A percentile compares a stretch with the other conserved stretches of the same genome.
Evolutionary conservation across 257 asterid genomes (phyloP).

Genomic region (Dorcoceras hygrometricum): DNA sequence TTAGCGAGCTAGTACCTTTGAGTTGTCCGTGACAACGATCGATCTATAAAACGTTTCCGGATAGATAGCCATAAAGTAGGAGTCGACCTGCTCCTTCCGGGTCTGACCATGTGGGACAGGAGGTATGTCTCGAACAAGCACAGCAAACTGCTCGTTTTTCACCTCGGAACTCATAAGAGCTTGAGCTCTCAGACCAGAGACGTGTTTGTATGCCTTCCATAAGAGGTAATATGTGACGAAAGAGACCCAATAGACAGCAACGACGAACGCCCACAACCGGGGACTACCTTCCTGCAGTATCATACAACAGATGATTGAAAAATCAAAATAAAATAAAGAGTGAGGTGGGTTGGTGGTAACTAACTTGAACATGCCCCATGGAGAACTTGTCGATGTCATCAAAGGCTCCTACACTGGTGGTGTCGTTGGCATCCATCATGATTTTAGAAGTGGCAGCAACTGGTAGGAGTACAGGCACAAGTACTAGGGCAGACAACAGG

Average conservation of each 20-base stretch:
- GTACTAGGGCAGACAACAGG: constrained; percentile 55
- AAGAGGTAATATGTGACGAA: constrained; percentile 56
- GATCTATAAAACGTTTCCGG: constrained; percentile 84
- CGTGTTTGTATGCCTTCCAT: constrained; percentile 87
- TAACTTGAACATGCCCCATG: constrained; percentile 69
- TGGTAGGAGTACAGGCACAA: constrained; percentile 80
- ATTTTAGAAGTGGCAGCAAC: constrained; percentile 55
- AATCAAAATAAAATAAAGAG: background rate
- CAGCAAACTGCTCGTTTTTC: constrained; percentile 70
- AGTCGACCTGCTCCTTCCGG: constrained; percentile 82
- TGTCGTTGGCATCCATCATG: constrained; percentile 28
- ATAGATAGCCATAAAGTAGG: constrained; percentile 66
- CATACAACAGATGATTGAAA: background rate
- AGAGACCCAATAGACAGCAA: constrained; percentile 67
- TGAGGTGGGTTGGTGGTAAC: constrained; percentile 23
- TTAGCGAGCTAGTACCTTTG: constrained; percentile 36
- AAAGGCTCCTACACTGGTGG: constrained; percentile 65
- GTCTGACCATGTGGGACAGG: constrained; percentile 47
- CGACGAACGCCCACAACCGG: constrained; percentile 72
- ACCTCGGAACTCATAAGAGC: constrained; percentile 76
- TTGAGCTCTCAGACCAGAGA: constrained; percentile 54
- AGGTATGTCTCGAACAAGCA: constrained; percentile 84
- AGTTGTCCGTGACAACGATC: constrained; percentile 69
- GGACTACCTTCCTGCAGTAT: constrained; percentile 44
- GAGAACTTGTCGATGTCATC: constrained; percentile 74